A percentile compares a stretch with the other conserved stretches of the same genome.
These are phyloP conservation scores for Nakaseomyces kungkrabaensis DNA, from an alignment of 1,139 yeast genomes.

Conservation along the genomic window DNA sequence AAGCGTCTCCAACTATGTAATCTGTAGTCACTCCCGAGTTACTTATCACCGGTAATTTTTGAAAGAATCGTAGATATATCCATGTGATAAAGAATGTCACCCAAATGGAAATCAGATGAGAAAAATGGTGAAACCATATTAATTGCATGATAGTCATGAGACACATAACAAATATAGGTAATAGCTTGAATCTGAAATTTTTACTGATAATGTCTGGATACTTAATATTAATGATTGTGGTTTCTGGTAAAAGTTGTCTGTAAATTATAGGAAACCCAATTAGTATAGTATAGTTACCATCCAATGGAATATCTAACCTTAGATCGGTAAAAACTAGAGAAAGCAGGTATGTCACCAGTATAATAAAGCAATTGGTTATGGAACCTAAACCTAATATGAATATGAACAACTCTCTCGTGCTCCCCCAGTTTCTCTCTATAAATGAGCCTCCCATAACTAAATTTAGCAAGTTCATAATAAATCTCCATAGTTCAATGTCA, in stretches of 20 bases:
- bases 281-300: conserved; percentile 65
- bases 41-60: conserved; percentile 29
- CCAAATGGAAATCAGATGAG: conserved; percentile 61
- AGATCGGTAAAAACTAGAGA: conserved; percentile 29
- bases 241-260: conserved; percentile 85
- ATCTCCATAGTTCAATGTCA: conserved; percentile 48
- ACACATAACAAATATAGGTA: conserved; percentile 53
- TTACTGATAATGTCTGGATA: conserved; percentile 53
- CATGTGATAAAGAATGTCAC: conserved; percentile 62
- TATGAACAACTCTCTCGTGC: conserved; percentile 43
- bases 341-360: conserved; percentile 30
- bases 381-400: conserved; percentile 51
- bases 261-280: conserved; percentile 76
- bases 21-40: conserved; percentile 18
- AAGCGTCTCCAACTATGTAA: conserved; percentile 59
- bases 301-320: conserved; percentile 35
- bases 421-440: conserved; percentile 48
- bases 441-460: conserved; percentile 46
- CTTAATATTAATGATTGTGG: conserved; percentile 39
- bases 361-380: conserved; percentile 49
- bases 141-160: conserved; percentile 31
- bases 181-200: conserved; percentile 60
- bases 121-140: conserved; percentile 31
- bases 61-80: conserved; percentile 69
- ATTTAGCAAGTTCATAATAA: conserved; percentile 40